Evolutionary conservation across 2,329 filamentous ascomycete species (phyloP).

Genomic region (Sarocladium oryzae): DNA sequence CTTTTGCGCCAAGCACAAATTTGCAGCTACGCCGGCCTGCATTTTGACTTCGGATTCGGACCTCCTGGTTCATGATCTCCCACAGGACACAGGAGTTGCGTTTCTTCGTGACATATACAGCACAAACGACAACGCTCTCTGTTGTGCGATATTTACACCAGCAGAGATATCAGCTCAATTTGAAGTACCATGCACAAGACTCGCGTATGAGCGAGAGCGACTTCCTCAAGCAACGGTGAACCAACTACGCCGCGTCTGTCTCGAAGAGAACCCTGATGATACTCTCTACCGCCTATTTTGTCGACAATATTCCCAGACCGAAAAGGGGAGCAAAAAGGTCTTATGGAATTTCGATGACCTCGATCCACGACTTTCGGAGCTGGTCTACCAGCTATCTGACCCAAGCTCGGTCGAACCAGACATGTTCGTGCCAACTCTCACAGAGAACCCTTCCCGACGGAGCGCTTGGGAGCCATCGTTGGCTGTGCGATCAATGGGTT

Average conservation of each 20-base stretch:
- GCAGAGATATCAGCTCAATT: constrained; percentile 34
- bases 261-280: background rate
- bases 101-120: constrained; percentile 60
- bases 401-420: constrained; percentile 19
- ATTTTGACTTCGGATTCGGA: constrained; percentile 85
- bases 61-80: constrained; percentile 68
- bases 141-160: constrained; percentile 24
- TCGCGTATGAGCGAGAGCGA: constrained; percentile 29
- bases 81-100: constrained; percentile 51
- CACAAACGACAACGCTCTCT: constrained; percentile 17
- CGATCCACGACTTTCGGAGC: constrained; percentile 34
- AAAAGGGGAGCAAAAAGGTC: background rate
- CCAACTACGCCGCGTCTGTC: constrained; percentile 23
- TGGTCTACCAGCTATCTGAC: constrained; percentile 25
- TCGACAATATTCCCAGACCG: background rate
- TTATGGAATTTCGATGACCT: constrained; percentile 13
- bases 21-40: constrained; percentile 40
- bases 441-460: constrained; percentile 48
- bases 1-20: constrained; percentile 64
- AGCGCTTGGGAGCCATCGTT: constrained; percentile 52
- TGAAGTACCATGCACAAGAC: constrained; percentile 27
- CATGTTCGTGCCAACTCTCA: constrained; percentile 60
- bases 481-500: constrained; percentile 45
- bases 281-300: constrained; percentile 5
- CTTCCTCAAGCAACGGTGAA: constrained; percentile 22